phyloP scores from a whole-genome alignment of 179 eudicot genomes.

The Camellia oleifera region DNA sequence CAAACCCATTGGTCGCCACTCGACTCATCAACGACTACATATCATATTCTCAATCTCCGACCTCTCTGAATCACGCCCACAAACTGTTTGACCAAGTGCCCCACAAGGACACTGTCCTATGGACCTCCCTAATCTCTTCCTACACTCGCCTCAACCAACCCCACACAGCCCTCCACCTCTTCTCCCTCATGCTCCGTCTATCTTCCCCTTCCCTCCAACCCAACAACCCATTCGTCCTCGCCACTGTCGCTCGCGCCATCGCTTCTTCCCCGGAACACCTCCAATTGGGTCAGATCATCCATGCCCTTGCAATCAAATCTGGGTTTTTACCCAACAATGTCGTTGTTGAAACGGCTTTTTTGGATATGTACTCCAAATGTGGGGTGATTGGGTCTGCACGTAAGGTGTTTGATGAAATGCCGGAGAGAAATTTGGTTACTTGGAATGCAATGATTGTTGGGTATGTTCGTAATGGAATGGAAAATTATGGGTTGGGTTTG shows the following conservation, averaged over 20 bases:
- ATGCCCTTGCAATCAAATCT: slow-evolving; percentile 19
- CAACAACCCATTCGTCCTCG: slow-evolving; percentile 25
- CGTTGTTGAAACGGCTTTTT: slow-evolving; percentile 31
- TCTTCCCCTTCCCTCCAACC: slow-evolving; percentile 12
- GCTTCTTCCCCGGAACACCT: slow-evolving; percentile 21
- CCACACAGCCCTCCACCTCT: slow-evolving; percentile 23
- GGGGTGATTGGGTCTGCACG: slow-evolving; percentile 14
- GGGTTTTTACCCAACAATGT: slow-evolving; percentile 23
- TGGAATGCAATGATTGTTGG: slow-evolving; percentile 42
- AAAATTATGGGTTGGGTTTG: slow-evolving; percentile 21
- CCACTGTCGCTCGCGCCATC: slow-evolving; percentile 26
- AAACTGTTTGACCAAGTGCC: slow-evolving; percentile 30
- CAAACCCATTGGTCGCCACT: slow-evolving; percentile 24
- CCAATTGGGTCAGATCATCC: slow-evolving; percentile 22
- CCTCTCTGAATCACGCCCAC: slow-evolving; percentile 24
- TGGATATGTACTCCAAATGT: slow-evolving; percentile 37
- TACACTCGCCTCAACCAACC: slow-evolving; percentile 24
- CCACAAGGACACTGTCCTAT: slow-evolving; percentile 27
- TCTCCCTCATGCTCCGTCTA: slow-evolving; percentile 23
- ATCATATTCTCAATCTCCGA: neutral
- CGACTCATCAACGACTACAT: slow-evolving; percentile 25
- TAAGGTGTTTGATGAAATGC: slow-evolving; percentile 35
- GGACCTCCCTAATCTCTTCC: slow-evolving; percentile 33
- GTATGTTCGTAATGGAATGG: slow-evolving; percentile 26
- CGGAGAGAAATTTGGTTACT: slow-evolving; percentile 26